Percentiles rank a stretch among this genome's conserved stretches.
Evolutionary conservation across 176 grass and related monocot genomes (phyloP).

Genomic region (Thalia dealbata): DNA sequence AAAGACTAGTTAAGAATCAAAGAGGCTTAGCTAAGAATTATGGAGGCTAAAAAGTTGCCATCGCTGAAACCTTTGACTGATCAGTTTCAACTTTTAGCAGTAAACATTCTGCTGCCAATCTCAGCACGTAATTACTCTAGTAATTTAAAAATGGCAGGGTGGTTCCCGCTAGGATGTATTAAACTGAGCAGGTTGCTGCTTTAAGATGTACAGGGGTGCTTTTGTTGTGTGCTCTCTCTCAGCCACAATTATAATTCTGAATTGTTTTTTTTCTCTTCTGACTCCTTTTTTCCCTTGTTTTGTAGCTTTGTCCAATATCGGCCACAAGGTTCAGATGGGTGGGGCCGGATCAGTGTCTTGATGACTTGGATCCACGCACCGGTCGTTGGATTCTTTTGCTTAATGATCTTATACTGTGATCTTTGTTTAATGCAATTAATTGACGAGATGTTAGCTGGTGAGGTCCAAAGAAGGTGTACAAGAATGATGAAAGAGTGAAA

Average conservation of each 20-base stretch:
- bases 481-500: too few species aligned
- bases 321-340: neutral
- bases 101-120: neutral
- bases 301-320: neutral
- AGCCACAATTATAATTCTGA: too few species aligned
- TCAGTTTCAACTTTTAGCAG: neutral
- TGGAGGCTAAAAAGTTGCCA: too few species aligned
- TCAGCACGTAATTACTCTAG: neutral
- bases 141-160: too few species aligned
- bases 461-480: neutral
- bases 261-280: too few species aligned
- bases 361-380: neutral
- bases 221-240: neutral
- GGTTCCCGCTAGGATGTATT: too few species aligned
- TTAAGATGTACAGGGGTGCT: neutral
- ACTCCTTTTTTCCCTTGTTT: neutral
- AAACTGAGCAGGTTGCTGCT: neutral
- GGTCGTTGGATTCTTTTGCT: neutral
- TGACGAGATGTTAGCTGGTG: neutral
- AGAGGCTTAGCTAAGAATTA: neutral
- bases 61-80: neutral
- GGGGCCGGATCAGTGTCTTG: neutral
- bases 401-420: neutral
- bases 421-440: neutral
- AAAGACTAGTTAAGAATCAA: neutral